Conservation (phyloP, 75 land plant species). For the Isoetes taiwanensis region DNA sequence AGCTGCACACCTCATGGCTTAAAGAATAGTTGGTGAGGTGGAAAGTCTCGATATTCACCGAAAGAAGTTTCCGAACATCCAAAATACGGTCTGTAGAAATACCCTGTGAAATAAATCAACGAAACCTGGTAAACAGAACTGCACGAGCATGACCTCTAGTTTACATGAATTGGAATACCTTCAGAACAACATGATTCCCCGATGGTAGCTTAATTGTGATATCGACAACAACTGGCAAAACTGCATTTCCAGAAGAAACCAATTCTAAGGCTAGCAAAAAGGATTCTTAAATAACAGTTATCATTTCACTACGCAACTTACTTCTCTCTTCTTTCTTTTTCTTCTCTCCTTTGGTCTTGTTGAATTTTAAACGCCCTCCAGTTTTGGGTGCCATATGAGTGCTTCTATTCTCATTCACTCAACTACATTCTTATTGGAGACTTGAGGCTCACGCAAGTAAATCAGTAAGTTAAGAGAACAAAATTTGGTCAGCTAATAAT, state of each 20-base stretch:
- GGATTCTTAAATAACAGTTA: no score
- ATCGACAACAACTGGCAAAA: background rate
- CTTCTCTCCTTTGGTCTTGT: constrained; percentile 6
- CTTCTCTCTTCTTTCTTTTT: constrained; percentile 5
- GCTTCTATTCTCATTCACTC: no score
- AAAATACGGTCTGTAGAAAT: constrained; percentile 6
- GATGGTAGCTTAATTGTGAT: background rate
- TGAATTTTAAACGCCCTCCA: background rate
- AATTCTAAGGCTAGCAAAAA: background rate
- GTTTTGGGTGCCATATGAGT: constrained; percentile 5
- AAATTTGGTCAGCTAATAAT: no score
- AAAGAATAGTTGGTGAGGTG: background rate
- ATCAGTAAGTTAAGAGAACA: no score
- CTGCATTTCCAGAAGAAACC: background rate
- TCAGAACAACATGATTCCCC: background rate
- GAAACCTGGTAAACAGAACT: background rate
- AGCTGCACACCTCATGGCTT: background rate
- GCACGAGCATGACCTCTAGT: background rate
- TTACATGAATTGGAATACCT: background rate
- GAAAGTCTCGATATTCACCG: background rate
- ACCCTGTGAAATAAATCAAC: no score
- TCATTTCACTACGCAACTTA: no score
- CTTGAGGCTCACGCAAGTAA: no score
- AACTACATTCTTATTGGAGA: no score
- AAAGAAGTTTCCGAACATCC: constrained; percentile 2